Percentiles rank a stretch among this genome's conserved stretches.
Evolutionary conservation across 2,329 filamentous ascomycete genomes (phyloP).

Genomic region (Magnaporthiopsis incrustans): DNA sequence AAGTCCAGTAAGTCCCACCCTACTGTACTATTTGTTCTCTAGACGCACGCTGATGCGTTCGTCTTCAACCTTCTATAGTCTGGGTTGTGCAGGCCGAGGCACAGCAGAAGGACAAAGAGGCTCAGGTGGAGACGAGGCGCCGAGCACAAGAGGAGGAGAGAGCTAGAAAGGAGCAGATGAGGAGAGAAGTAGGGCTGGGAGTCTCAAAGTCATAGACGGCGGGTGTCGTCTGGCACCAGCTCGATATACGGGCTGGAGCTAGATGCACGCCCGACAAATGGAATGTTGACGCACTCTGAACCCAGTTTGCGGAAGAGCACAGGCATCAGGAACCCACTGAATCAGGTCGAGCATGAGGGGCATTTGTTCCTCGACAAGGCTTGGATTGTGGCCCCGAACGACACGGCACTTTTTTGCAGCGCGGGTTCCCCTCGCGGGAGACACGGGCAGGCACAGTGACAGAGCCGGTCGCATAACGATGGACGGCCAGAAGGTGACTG

Average conservation of each 20-base stretch:
- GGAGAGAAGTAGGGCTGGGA: conserved; percentile 36
- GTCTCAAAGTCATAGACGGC: conserved; percentile 13
- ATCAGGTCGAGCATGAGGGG: background rate
- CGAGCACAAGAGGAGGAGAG: conserved; percentile 33
- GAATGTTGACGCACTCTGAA: background rate
- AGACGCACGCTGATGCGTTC: background rate
- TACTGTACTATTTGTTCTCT: background rate
- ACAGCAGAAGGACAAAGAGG: conserved; percentile 32
- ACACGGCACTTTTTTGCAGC: background rate
- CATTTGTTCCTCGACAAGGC: too few relatives aligned
- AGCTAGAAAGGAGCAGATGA: conserved; percentile 38
- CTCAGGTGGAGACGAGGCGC: conserved; percentile 25
- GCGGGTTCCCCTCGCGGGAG: too few relatives aligned
- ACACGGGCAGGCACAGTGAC: background rate
- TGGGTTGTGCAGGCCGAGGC: conserved; percentile 44
- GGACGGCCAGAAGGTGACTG: background rate
- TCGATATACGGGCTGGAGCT: background rate
- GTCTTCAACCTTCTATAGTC: conserved; percentile 25
- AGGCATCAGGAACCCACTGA: background rate
- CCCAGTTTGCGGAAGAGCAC: background rate
- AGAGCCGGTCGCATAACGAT: background rate
- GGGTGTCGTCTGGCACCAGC: background rate
- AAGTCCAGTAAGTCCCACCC: conserved; percentile 65
- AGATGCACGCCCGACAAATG: too few relatives aligned
- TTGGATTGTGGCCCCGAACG: background rate